These are phyloP conservation scores for Penicillium sp. DNA, from an alignment of 2,329 filamentous ascomycete genomes.

Conservation along the genomic window DNA sequence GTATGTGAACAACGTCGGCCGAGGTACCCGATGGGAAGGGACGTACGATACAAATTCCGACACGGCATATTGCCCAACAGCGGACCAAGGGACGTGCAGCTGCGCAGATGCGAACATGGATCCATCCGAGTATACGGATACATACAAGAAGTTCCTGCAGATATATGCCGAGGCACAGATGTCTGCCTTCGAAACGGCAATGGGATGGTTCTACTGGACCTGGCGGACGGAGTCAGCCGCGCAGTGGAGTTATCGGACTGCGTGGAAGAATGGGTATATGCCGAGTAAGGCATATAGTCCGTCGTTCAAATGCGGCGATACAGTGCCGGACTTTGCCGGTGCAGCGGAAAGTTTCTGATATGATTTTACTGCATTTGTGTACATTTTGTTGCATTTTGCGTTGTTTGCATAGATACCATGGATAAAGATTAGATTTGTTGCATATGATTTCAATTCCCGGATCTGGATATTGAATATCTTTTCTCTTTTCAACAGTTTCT, in stretches of 20 bases:
- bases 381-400: conserved; percentile 7
- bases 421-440: not conserved
- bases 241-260: conserved; percentile 71
- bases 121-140: conserved; percentile 61
- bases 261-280: conserved; percentile 74
- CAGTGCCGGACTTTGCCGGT: conserved; percentile 45
- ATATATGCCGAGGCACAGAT: conserved; percentile 97
- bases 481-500: not conserved
- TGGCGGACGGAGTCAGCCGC: conserved; percentile 84
- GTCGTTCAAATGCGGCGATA: conserved; percentile 63
- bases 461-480: not conserved
- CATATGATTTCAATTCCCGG: not conserved
- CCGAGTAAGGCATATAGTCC: conserved; percentile 70
- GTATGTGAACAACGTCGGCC: conserved; percentile 84
- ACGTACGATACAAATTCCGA: conserved; percentile 68
- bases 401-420: conserved; percentile 10
- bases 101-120: conserved; percentile 76
- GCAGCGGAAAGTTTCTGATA: conserved; percentile 44
- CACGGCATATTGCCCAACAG: conserved; percentile 69
- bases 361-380: not conserved
- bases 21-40: conserved; percentile 88
- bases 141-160: conserved; percentile 80
- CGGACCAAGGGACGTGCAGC: conserved; percentile 60
- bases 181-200: conserved; percentile 85
- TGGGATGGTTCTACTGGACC: conserved; percentile 99